Evolutionary conservation across 1,284 basidiomycete genomes (phyloP), one percentile per base, ranked within the genome.

Genomic region (Tremellales sp.): DNA sequence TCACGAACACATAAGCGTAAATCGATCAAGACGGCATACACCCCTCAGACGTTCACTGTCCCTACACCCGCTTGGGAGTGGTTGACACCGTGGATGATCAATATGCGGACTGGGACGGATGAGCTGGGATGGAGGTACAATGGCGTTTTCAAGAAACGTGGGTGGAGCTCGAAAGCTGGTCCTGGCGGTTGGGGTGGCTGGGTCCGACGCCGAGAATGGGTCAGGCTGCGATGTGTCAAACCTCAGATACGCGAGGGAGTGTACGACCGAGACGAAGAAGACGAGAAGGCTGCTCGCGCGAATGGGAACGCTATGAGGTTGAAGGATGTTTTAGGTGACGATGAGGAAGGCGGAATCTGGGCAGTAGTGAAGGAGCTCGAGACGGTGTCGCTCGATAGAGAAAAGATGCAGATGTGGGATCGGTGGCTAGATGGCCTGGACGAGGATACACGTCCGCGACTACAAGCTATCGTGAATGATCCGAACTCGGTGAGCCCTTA

Each of bases 111-210:
- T 10, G 68, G 70, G 17, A 71, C 72, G 13, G 74, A 76, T 47
- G 73, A 76, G 48, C 60, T 61, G 19, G 74, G 74, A 13, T 76
- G 72, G 73, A 54, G 64, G 53, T 76, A 75, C 52, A 75, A 75
- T 49, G 62, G 62, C 23, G 67, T 65, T 53, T 75, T 75, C 53
- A 68, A 61, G 42, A 52, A 49, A 19, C 54, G 43, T 19, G 62
- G 63, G 2, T 75, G 73, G 73, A 57, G 52, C 3, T 49, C 56
- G 3, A 61, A 66, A 52, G 61, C 71, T 1, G 66, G 64, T 2
- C 35, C 40, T 7, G 37, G 64, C 5, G 72, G 72, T 8, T 73
- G 70, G 73, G 64, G 60, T 22, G 72, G 72, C 0, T 75, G 70
- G 67, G 72, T 73, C 5, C 53, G 73, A 31, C 46, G 73, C 39